These are phyloP conservation scores for Articulospora tetracladia DNA, from an alignment of 495 filamentous ascomycete genomes.

Conservation along the genomic window DNA sequence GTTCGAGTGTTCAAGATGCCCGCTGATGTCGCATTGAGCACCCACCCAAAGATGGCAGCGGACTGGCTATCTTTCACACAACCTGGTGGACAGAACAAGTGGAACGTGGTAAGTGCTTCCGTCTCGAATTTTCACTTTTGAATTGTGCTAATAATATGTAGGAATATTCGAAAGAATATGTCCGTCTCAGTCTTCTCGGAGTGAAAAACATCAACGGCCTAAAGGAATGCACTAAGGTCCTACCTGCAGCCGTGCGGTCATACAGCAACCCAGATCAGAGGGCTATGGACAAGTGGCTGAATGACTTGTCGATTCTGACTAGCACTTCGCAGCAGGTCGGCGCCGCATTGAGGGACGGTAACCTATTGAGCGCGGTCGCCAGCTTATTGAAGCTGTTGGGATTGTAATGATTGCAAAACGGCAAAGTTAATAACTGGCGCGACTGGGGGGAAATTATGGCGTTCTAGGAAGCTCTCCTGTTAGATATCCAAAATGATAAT, in stretches of 20 bases:
- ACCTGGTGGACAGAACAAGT: slow-evolving; percentile 25
- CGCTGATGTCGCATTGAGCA: slow-evolving; percentile 37
- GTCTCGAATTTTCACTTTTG: background rate
- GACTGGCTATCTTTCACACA: slow-evolving; percentile 33
- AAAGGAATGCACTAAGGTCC: slow-evolving; percentile 36
- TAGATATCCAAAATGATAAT: no score
- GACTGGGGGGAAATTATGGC: no score
- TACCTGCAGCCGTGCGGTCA: slow-evolving; percentile 24
- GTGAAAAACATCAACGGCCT: slow-evolving; percentile 41
- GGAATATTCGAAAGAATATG: slow-evolving; percentile 38
- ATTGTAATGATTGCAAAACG: background rate
- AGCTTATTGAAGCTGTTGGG: background rate
- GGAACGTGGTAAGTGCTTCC: slow-evolving; percentile 33
- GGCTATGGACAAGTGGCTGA: slow-evolving; percentile 18
- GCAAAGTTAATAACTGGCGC: no score
- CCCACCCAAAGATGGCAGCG: slow-evolving; percentile 29
- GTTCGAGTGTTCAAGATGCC: slow-evolving; percentile 39
- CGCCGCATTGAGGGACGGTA: background rate
- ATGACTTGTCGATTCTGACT: background rate
- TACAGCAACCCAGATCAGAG: slow-evolving; percentile 20
- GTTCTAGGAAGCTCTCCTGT: no score
- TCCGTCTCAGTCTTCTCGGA: slow-evolving; percentile 37
- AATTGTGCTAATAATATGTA: slow-evolving; percentile 14
- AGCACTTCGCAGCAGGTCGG: background rate
- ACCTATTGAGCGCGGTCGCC: background rate